These are phyloP conservation scores for Cruciata laevipes DNA, from an alignment of 257 asterid species.

Conservation along the genomic window DNA sequence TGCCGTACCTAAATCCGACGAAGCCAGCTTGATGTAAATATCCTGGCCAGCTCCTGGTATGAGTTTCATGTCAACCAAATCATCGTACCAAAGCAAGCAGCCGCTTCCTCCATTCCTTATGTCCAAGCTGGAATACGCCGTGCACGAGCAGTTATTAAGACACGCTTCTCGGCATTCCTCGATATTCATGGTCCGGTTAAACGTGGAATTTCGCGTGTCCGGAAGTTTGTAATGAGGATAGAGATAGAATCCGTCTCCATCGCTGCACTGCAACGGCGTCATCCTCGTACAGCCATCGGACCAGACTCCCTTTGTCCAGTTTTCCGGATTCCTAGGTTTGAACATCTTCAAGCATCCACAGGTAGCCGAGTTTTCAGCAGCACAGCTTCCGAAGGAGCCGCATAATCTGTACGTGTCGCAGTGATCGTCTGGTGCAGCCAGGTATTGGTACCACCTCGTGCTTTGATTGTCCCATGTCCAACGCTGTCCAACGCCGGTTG, in stretches of 20 bases:
- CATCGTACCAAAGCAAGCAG: constrained; percentile 28
- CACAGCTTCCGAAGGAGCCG: constrained; percentile 35
- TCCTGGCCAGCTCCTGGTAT: constrained; percentile 11
- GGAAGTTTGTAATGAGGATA: constrained; percentile 22
- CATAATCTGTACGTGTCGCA: constrained; percentile 37
- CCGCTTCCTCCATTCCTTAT: constrained; percentile 26
- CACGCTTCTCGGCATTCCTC: constrained; percentile 20
- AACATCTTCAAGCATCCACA: constrained; percentile 37
- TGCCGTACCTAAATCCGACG: constrained; percentile 15
- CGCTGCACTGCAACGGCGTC: background rate
- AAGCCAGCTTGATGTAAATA: constrained; percentile 23
- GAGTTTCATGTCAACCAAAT: constrained; percentile 23
- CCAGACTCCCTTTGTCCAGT: constrained; percentile 23
- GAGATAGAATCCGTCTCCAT: constrained; percentile 17
- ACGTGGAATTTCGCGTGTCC: constrained; percentile 5
- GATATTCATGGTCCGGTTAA: background rate
- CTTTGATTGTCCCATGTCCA: constrained; percentile 24
- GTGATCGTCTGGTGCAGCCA: constrained; percentile 17
- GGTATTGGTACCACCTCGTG: constrained; percentile 23
- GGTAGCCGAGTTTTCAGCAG: constrained; percentile 10
- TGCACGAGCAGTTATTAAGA: constrained; percentile 25
- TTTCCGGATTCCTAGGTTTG: constrained; percentile 18
- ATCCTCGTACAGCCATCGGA: constrained; percentile 24
- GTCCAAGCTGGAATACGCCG: constrained; percentile 23
- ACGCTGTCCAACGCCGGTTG: constrained; percentile 25